Conservation (phyloP, 169 alveolate genomes). For the Pseudocohnilembus persalinus region DNA sequence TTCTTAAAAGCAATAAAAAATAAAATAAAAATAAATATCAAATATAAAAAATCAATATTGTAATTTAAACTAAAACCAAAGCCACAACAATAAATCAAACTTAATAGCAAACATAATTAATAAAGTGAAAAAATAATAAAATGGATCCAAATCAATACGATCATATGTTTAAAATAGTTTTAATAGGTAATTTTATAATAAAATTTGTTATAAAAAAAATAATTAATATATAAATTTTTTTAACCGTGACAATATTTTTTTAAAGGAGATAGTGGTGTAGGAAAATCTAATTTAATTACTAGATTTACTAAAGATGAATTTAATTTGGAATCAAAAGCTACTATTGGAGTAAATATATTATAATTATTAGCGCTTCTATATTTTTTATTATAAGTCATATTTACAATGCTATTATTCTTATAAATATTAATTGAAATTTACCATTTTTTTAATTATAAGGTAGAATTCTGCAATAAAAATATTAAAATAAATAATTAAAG, state of each 20-base stretch:
- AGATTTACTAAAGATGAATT: slow-evolving; percentile 95
- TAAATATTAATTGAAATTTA: not conserved
- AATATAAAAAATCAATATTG: no score
- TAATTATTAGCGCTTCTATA: not conserved
- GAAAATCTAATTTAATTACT: slow-evolving; percentile 92
- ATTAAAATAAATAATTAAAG: slow-evolving; percentile 90
- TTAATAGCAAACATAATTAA: no score
- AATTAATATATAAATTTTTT: no score
- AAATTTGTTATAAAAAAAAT: not conserved
- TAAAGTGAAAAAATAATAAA: no score
- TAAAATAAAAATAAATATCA: no score
- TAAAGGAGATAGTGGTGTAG: slow-evolving; percentile 94
- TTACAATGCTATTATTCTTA: no score
- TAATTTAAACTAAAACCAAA: no score
- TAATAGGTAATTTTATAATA: not conserved
- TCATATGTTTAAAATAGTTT: not conserved
- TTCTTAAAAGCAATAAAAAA: no score
- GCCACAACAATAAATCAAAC: no score
- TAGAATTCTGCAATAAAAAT: slow-evolving; percentile 95
- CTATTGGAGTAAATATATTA: slow-evolving; percentile 90
- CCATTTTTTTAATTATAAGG: slow-evolving; percentile 18
- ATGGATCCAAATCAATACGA: not conserved
- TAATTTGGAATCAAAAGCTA: slow-evolving; percentile 93
- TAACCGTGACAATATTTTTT: no score
- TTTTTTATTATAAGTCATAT: no score